phyloP scores from a whole-genome alignment of 306 rosid species.

The Trichosanthes truncata region DNA sequence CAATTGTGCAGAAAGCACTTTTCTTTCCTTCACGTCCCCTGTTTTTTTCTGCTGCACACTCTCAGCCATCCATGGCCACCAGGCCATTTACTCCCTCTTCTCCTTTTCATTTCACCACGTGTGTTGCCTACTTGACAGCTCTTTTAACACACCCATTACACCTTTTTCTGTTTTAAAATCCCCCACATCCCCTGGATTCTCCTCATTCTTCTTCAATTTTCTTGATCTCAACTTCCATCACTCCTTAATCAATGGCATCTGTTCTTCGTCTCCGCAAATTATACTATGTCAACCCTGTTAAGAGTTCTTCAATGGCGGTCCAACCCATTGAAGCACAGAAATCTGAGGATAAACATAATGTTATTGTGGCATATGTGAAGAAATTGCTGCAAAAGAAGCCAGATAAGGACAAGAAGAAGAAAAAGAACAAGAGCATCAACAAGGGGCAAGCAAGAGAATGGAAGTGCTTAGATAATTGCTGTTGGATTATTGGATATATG shows the following conservation, averaged over 20 bases:
- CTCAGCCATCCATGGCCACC: slow-evolving; percentile 6
- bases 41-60: slow-evolving; percentile 4
- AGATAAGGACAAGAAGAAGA: slow-evolving; percentile 17
- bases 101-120: slow-evolving; percentile 19
- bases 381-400: neutral
- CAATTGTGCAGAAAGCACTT: neutral
- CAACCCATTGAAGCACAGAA: slow-evolving; percentile 14
- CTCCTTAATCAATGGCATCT: slow-evolving; percentile 27
- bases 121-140: slow-evolving; percentile 12
- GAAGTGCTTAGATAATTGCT: slow-evolving; percentile 43
- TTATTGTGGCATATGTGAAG: neutral
- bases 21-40: neutral
- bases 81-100: slow-evolving; percentile 2
- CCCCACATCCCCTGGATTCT: slow-evolving; percentile 14
- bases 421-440: slow-evolving; percentile 11
- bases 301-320: slow-evolving; percentile 20
- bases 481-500: slow-evolving; percentile 50
- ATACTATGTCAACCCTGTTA: slow-evolving; percentile 18
- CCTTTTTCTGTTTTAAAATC: neutral
- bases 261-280: slow-evolving; percentile 31
- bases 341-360: slow-evolving; percentile 2
- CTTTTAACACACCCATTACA: slow-evolving; percentile 1
- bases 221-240: neutral
- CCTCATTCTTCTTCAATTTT: slow-evolving; percentile 6
- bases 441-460: slow-evolving; percentile 27